These are phyloP conservation scores for Solanum bulbocastanum DNA, from an alignment of 257 asterid species.

Conservation along the genomic window DNA sequence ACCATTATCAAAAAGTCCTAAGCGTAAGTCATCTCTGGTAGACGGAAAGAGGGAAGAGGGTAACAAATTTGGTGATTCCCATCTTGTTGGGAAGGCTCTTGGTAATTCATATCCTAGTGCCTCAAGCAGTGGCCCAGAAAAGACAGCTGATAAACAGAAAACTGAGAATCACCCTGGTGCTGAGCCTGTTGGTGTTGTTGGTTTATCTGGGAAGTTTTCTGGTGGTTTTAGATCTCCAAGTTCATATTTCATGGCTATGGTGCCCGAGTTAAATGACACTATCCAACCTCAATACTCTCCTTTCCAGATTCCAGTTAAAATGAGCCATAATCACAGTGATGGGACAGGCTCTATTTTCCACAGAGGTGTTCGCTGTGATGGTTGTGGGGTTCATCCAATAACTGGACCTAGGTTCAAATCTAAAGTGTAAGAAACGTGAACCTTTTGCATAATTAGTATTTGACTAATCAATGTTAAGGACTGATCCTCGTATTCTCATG, in stretches of 20 bases:
- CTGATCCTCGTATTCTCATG: conserved; percentile 4
- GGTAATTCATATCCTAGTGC: background rate
- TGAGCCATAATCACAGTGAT: conserved; percentile 20
- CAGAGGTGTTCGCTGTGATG: conserved; percentile 77
- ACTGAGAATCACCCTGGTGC: background rate
- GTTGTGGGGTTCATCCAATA: conserved; percentile 76
- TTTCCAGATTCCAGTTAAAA: conserved; percentile 6
- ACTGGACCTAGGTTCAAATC: conserved; percentile 89
- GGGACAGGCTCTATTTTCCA: conserved; percentile 33
- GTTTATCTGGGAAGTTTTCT: background rate
- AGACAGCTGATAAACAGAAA: background rate
- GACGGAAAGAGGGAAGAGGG: background rate
- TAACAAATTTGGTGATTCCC: conserved; percentile 4
- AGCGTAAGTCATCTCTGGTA: background rate
- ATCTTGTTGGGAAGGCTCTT: conserved; percentile 8
- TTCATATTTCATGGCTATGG: background rate
- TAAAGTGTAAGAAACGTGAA: conserved; percentile 46
- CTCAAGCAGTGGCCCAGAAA: background rate
- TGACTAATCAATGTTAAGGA: background rate
- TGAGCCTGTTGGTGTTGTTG: background rate
- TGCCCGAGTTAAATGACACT: conserved; percentile 10
- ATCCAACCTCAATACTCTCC: conserved; percentile 11
- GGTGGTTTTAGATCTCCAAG: background rate
- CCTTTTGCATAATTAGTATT: background rate
- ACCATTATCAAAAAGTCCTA: background rate